phyloP scores from a whole-genome alignment of 2,329 filamentous ascomycete genomes.

The Pseudogymnoascus sp. region DNA sequence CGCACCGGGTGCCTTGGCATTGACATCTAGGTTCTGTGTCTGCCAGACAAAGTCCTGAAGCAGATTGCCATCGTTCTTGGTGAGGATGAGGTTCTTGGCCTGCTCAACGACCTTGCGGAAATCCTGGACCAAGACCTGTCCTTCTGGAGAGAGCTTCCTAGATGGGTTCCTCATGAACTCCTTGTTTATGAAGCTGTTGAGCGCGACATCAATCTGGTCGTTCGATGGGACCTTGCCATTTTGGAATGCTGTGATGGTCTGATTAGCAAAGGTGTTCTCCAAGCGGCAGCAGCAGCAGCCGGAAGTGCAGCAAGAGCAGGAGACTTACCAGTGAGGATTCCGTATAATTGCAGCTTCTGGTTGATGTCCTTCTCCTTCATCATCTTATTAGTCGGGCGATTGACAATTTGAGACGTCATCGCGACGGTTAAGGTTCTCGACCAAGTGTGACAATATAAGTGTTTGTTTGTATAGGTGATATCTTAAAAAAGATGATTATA shows the following conservation, averaged over 20 bases:
- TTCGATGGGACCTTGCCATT: slow-evolving; percentile 79
- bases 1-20: slow-evolving; percentile 51
- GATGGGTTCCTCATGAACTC: slow-evolving; percentile 62
- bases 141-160: slow-evolving; percentile 71
- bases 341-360: slow-evolving; percentile 89
- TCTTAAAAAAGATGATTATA: not conserved
- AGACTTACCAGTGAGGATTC: slow-evolving; percentile 59
- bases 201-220: slow-evolving; percentile 75
- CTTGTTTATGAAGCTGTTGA: slow-evolving; percentile 78
- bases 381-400: slow-evolving; percentile 23
- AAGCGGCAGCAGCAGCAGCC: not conserved
- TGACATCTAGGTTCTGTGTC: slow-evolving; percentile 63
- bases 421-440: not conserved
- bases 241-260: slow-evolving; percentile 57
- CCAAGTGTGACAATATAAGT: not conserved
- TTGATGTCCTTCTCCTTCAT: slow-evolving; percentile 56
- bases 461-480: not conserved
- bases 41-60: slow-evolving; percentile 97
- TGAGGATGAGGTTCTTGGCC: slow-evolving; percentile 75
- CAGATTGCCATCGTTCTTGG: slow-evolving; percentile 91
- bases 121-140: slow-evolving; percentile 68
- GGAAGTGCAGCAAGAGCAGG: not conserved
- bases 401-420: slow-evolving; percentile 15
- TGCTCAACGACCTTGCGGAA: slow-evolving; percentile 71
- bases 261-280: not conserved